Percentiles rank a stretch among this genome's conserved stretches.
Conservation (phyloP, 176 grass and related monocot species). For the Avena insularis region DNA sequence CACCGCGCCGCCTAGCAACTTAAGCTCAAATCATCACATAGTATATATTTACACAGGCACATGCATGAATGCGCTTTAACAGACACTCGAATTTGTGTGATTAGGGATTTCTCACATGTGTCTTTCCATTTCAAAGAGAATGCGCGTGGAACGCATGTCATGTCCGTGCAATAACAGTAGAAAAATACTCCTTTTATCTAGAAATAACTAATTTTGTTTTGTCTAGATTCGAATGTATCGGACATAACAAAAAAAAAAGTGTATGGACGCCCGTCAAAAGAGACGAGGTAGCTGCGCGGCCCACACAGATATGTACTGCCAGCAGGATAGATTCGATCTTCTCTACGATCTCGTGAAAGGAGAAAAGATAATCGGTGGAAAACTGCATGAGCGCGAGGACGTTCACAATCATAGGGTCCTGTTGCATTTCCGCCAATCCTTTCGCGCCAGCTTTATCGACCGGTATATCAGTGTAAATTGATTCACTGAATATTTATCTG, state of each 20-base stretch:
- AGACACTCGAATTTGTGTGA: neutral
- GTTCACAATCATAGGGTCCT: neutral
- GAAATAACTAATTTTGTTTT: too few relatives aligned
- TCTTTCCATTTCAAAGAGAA: neutral
- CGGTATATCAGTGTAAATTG: neutral
- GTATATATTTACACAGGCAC: too few relatives aligned
- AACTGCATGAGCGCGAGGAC: slow-evolving; percentile 4
- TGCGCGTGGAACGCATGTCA: neutral
- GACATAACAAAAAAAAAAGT: too few relatives aligned
- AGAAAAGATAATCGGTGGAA: neutral
- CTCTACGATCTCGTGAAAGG: slow-evolving; percentile 26
- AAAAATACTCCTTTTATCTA: neutral
- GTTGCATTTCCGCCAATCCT: neutral
- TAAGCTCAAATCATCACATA: neutral
- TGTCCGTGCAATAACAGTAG: neutral
- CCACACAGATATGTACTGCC: neutral
- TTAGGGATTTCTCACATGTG: neutral
- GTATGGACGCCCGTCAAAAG: slow-evolving; percentile 29
- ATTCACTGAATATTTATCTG: slow-evolving; percentile 23
- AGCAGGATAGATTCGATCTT: slow-evolving; percentile 25
- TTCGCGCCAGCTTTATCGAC: neutral
- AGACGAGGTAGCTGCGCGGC: neutral
- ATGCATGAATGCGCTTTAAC: neutral
- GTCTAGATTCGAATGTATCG: too few relatives aligned
- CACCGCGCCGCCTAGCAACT: neutral